phyloP scores from a whole-genome alignment of 2,329 filamentous ascomycete species.

The Penicillium nordicum region DNA sequence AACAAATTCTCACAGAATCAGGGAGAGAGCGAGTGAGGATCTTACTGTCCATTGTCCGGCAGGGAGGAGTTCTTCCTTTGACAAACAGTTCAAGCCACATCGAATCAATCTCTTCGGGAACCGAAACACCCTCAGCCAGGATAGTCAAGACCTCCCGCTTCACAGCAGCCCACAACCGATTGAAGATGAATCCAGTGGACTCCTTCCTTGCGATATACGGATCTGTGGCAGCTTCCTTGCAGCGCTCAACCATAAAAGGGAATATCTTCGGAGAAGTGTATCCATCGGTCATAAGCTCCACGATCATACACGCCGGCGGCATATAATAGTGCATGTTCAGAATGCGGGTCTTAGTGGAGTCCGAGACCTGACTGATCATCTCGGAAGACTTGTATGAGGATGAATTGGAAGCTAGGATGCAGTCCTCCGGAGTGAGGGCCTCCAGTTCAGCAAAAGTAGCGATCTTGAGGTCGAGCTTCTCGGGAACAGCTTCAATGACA shows the following conservation, averaged over 20 bases:
- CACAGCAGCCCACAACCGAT: conserved; percentile 56
- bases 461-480: too few species aligned
- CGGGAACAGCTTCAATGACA: too few species aligned
- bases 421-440: conserved; percentile 31
- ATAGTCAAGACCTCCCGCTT: conserved; percentile 53
- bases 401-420: conserved; percentile 51
- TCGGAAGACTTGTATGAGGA: conserved; percentile 50
- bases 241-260: conserved; percentile 44
- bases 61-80: conserved; percentile 26
- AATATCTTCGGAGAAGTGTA: conserved; percentile 45
- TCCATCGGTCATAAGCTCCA: conserved; percentile 55
- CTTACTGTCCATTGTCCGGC: conserved; percentile 45
- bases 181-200: conserved; percentile 53
- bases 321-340: conserved; percentile 55
- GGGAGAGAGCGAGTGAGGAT: background rate
- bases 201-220: conserved; percentile 47
- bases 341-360: conserved; percentile 38
- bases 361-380: conserved; percentile 46
- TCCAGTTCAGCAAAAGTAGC: too few species aligned
- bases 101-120: conserved; percentile 50
- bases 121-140: conserved; percentile 49
- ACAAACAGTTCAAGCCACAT: conserved; percentile 47
- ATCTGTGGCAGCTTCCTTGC: conserved; percentile 40
- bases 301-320: conserved; percentile 45
- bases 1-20: background rate